These are phyloP conservation scores for Pseudogymnoascus sp. DNA, from an alignment of 2,329 filamentous ascomycete genomes.

Conservation along the genomic window DNA sequence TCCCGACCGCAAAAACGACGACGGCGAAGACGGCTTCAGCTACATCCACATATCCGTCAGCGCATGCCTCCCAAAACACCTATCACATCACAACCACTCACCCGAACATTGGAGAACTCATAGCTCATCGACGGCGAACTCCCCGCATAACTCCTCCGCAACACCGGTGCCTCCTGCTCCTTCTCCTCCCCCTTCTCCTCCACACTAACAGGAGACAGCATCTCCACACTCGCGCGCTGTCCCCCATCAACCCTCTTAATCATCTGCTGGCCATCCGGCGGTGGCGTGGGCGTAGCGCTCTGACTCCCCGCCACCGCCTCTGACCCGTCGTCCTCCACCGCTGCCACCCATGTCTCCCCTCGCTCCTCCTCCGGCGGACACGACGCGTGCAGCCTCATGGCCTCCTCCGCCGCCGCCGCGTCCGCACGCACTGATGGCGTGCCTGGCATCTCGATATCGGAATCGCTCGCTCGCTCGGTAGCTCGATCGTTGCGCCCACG, in stretches of 20 bases:
- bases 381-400: conserved; percentile 24
- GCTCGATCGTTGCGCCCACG: background rate
- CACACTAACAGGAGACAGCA: conserved; percentile 29
- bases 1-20: conserved; percentile 76
- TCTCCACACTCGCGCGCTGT: conserved; percentile 14
- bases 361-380: conserved; percentile 37
- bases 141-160: conserved; percentile 23
- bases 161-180: conserved; percentile 23
- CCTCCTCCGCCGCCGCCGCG: background rate
- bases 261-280: conserved; percentile 27
- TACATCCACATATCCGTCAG: conserved; percentile 11
- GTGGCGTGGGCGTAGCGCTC: conserved; percentile 11
- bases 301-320: background rate
- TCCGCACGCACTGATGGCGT: conserved; percentile 6
- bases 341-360: conserved; percentile 26
- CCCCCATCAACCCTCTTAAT: conserved; percentile 33
- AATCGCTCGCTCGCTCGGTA: background rate
- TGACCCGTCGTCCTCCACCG: conserved; percentile 7
- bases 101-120: conserved; percentile 47
- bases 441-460: conserved; percentile 2
- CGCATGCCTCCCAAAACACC: background rate
- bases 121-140: conserved; percentile 41
- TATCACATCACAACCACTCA: conserved; percentile 29
- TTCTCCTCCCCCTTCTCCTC: conserved; percentile 32
- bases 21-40: conserved; percentile 64